Evolutionary conservation across 805 yeast species (phyloP), one percentile per base, ranked within the genome.

Genomic region (Candida silvicultrix): DNA sequence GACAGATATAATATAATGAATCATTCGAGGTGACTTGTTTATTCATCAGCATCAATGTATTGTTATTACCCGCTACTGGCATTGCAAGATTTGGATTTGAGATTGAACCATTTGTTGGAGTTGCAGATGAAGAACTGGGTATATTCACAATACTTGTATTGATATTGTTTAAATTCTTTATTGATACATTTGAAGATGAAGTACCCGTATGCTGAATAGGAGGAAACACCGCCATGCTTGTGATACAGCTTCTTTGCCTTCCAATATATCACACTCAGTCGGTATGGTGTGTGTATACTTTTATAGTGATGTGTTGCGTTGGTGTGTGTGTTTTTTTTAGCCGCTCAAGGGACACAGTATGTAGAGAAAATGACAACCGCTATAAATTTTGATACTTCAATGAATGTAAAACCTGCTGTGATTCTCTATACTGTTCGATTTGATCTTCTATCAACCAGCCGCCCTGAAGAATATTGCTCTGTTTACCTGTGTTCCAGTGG

Each of bases 1-100:
- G 63, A 60, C 94, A 81, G 35, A 85, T 75, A 61, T 82, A 81
- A 60, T 78, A 86, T 22, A 88, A 66, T 31, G 90, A 88, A 49
- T 83, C 90, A 43, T 73, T 68, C 19, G 81, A 78, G 20, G 74
- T 67, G 5, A 85, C 85, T 49, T 73, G 75, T 52, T 73, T 74
- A 64, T 85, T 86, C 79, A 86, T 78, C 41, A 78, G 71, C 63
- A 74, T 58, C 38, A 58, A 57, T 12, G 65, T 61, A 43, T 55
- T 59, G 39, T 49, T 56, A 54, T 29, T 48, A 6, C 44, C 28
- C 3, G 40, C 36, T 35, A 20, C 22, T 15, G 25, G 22, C n/a
- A 39, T 12, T 4, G 15, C 28, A 11, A 7, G 10, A 11, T 3
- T 18, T 8, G 15, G 11, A 15, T 8, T 20, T 34, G 21, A 3